phyloP scores from a whole-genome alignment of 805 yeast species.

The Cyberlindnera mississippiensis region DNA sequence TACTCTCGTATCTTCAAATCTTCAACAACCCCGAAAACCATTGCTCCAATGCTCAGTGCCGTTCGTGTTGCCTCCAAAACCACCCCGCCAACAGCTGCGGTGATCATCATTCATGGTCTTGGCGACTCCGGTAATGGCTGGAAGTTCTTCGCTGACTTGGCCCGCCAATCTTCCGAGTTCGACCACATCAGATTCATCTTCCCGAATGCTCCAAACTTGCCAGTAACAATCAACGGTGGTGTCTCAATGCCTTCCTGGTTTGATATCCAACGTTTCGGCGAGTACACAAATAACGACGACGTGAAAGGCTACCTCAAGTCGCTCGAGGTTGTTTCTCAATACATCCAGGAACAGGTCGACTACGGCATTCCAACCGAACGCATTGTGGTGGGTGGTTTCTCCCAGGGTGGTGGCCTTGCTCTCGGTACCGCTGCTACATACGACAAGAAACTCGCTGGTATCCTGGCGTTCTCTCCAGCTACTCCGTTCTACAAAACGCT shows the following conservation, averaged over 20 bases:
- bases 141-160: constrained; percentile 71
- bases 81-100: constrained; percentile 51
- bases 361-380: constrained; percentile 55
- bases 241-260: constrained; percentile 81
- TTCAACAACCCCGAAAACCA: not conserved
- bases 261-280: constrained; percentile 59
- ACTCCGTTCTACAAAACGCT: constrained; percentile 30
- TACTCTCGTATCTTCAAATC: not conserved
- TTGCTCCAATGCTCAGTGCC: constrained; percentile 20
- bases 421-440: constrained; percentile 53
- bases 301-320: constrained; percentile 49
- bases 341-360: constrained; percentile 48
- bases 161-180: constrained; percentile 43
- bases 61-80: constrained; percentile 30
- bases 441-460: constrained; percentile 70
- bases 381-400: constrained; percentile 90
- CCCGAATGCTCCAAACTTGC: constrained; percentile 81
- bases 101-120: constrained; percentile 82
- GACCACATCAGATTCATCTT: constrained; percentile 69
- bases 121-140: constrained; percentile 93
- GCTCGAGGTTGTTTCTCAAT: constrained; percentile 39
- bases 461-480: constrained; percentile 76
- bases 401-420: constrained; percentile 88
- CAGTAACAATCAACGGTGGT: constrained; percentile 68
- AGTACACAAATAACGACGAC: constrained; percentile 41